phyloP scores from a whole-genome alignment of 2,329 filamentous ascomycete genomes.

The Fusarium sp. region DNA sequence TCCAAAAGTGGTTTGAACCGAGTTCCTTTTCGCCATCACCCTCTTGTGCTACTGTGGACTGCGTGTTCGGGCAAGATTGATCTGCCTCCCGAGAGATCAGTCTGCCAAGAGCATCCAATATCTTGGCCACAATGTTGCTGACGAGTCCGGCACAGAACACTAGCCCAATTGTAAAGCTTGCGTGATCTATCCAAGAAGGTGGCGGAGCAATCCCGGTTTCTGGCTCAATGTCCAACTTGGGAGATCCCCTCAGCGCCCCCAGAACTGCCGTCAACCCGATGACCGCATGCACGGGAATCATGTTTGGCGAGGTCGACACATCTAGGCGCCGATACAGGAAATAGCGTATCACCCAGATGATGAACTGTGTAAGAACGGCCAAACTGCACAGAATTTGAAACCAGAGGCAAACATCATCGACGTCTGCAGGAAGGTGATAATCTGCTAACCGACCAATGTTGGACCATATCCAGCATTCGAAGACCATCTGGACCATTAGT shows the following conservation, averaged over 20 bases:
- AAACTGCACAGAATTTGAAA: accelerated
- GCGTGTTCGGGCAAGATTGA: too few relatives aligned
- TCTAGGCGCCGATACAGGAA: background rate
- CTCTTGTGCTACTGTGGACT: accelerated
- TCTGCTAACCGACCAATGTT: background rate
- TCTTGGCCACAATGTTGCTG: background rate
- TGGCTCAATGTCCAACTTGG: background rate
- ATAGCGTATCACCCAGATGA: conserved; percentile 7
- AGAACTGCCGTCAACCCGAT: background rate
- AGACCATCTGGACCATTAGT: background rate
- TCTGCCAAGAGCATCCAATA: background rate
- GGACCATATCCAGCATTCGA: conserved; percentile 21
- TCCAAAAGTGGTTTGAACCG: accelerated
- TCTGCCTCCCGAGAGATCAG: background rate
- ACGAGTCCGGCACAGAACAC: background rate
- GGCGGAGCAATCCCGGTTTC: background rate
- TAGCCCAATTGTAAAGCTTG: background rate
- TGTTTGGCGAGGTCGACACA: background rate
- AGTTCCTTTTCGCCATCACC: background rate
- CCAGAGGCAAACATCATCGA: background rate
- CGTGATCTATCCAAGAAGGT: background rate
- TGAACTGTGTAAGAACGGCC: background rate
- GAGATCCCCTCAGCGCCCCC: background rate
- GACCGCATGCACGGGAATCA: background rate
- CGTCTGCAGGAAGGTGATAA: accelerated